A percentile compares a stretch with the other conserved stretches of the same genome.
Evolutionary conservation across 192 early-diverging fungal genomes (phyloP).

Genomic region (Neocallimastix lanati): DNA sequence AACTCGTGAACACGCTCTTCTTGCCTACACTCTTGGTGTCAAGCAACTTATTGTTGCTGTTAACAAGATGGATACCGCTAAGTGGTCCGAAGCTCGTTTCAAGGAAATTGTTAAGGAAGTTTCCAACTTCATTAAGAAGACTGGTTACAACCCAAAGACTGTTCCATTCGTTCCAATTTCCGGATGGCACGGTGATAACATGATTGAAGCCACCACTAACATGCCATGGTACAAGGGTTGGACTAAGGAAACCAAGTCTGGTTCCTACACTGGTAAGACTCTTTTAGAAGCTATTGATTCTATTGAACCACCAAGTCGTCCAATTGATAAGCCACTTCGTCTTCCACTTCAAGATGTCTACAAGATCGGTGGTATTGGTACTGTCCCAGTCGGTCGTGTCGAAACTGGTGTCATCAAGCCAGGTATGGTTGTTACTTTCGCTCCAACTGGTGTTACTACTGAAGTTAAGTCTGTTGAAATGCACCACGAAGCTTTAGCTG

Average conservation of each 20-base stretch:
- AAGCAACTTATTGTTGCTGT: not conserved
- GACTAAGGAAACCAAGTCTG: slow-evolving; percentile 74
- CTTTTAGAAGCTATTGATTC: slow-evolving; percentile 88
- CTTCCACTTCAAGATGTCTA: slow-evolving; percentile 95
- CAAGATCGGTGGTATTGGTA: slow-evolving; percentile 96
- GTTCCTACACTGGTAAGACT: slow-evolving; percentile 43
- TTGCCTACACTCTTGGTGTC: not conserved
- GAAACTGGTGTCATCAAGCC: slow-evolving; percentile 23
- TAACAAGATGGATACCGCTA: not conserved
- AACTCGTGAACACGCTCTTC: not conserved
- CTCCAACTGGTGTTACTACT: slow-evolving; percentile 64
- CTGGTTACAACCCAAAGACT: not conserved
- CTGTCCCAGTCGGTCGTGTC: slow-evolving; percentile 80
- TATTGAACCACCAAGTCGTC: slow-evolving; percentile 77
- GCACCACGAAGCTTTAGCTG: slow-evolving; percentile 82
- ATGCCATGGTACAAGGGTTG: slow-evolving; percentile 92
- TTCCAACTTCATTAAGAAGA: not conserved
- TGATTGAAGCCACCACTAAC: not conserved
- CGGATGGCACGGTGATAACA: not conserved
- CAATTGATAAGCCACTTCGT: slow-evolving; percentile 85
- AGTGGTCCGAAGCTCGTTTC: not conserved
- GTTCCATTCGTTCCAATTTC: not conserved
- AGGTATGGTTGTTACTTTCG: slow-evolving; percentile 21
- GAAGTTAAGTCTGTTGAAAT: slow-evolving; percentile 97
- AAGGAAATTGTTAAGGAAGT: not conserved